These are phyloP conservation scores for Fragilariopsis cylindrus DNA, from an alignment of 108 stramenopile species.

Conservation along the genomic window DNA sequence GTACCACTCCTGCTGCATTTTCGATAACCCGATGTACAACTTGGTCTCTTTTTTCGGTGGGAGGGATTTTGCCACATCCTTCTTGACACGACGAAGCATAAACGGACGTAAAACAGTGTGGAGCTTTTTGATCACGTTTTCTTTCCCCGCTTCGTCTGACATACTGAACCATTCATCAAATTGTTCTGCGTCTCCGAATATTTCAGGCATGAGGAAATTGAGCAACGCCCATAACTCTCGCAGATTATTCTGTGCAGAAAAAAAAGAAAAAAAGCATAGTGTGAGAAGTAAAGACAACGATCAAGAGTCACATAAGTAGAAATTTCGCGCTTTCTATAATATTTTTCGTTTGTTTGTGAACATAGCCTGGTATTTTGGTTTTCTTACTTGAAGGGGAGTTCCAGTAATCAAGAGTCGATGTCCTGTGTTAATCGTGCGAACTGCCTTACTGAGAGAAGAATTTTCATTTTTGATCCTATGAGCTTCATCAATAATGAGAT, in stretches of 20 bases:
- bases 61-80: constrained; percentile 92
- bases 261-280: not conserved
- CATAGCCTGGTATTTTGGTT: too few species aligned
- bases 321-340: not conserved
- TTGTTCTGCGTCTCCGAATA: constrained; percentile 93
- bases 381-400: constrained; percentile 82
- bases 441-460: constrained; percentile 74
- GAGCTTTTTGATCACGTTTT: constrained; percentile 96
- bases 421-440: constrained; percentile 75
- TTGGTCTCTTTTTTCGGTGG: constrained; percentile 97
- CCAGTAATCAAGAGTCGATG: constrained; percentile 95
- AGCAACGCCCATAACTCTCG: constrained; percentile 95
- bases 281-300: not conserved
- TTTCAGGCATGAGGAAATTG: constrained; percentile 93
- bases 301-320: not conserved
- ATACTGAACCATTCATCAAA: constrained; percentile 96
- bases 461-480: constrained; percentile 99
- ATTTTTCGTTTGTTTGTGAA: too few species aligned
- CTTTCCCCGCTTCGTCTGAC: constrained; percentile 66
- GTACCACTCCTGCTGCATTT: constrained; percentile 98
- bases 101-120: constrained; percentile 97
- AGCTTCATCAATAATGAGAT: constrained; percentile 91
- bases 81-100: constrained; percentile 98
- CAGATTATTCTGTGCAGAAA: constrained; percentile 74
- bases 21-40: constrained; percentile 90